Conservation (phyloP, 257 asterid species). For the Primulina huaijiensis region DNA sequence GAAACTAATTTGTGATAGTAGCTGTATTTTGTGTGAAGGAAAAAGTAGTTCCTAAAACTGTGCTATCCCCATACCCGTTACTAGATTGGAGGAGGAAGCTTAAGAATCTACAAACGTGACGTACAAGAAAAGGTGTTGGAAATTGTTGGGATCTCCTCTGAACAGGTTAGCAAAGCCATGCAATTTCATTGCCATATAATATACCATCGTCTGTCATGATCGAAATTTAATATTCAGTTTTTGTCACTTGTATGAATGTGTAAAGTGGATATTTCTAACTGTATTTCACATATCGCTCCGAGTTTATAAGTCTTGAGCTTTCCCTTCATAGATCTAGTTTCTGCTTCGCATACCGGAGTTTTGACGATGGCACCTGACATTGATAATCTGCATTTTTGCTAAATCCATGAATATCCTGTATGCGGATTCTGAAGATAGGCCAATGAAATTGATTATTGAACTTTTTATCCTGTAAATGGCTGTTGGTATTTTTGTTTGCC, state of each 20-base stretch:
- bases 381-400: not conserved
- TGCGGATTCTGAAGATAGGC: not conserved
- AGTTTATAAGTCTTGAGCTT: no score
- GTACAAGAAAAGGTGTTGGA: slow-evolving; percentile 89
- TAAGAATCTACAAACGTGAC: slow-evolving; percentile 91
- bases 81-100: slow-evolving; percentile 99
- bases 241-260: slow-evolving; percentile 2
- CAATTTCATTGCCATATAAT: slow-evolving; percentile 4
- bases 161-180: slow-evolving; percentile 51
- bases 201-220: not conserved
- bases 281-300: not conserved
- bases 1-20: slow-evolving; percentile 10
- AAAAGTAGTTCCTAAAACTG: slow-evolving; percentile 1
- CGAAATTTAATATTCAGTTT: not conserved
- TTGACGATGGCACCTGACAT: not conserved
- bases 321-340: not conserved
- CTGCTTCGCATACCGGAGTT: not conserved
- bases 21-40: not conserved
- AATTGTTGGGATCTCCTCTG: slow-evolving; percentile 73
- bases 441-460: no score
- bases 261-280: not conserved
- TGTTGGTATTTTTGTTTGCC: not conserved
- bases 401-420: not conserved
- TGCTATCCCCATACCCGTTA: slow-evolving; percentile 9
- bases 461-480: no score